These are phyloP conservation scores for Cladosporium sp. DNA, from an alignment of 2,329 filamentous ascomycete genomes.

Conservation along the genomic window DNA sequence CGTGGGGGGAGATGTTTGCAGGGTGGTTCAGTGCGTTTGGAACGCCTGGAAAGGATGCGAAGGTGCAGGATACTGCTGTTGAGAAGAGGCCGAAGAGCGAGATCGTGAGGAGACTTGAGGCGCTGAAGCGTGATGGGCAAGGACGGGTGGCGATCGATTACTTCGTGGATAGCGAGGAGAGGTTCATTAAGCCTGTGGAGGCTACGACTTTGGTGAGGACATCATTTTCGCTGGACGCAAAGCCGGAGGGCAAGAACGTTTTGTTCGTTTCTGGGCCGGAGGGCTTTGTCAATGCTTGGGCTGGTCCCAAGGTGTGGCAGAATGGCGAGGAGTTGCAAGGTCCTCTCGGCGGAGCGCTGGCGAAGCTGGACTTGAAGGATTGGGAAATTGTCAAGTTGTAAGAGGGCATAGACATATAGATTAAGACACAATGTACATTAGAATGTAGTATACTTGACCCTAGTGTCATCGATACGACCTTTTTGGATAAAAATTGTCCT, in stretches of 20 bases:
- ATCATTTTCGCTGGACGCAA: conserved; percentile 13
- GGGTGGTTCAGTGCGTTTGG: conserved; percentile 16
- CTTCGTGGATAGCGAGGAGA: conserved; percentile 78
- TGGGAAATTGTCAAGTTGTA: conserved; percentile 63
- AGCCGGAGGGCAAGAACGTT: conserved; percentile 56
- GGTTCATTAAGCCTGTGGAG: conserved; percentile 55
- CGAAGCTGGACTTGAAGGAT: conserved; percentile 56
- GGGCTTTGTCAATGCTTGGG: conserved; percentile 79
- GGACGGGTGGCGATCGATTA: conserved; percentile 65
- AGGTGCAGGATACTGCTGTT: conserved; percentile 8
- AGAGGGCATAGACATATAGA: conserved; percentile 9
- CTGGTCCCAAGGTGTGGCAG: conserved; percentile 76
- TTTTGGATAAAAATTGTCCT: not conserved
- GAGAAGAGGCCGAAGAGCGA: conserved; percentile 38
- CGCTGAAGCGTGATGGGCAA: conserved; percentile 50
- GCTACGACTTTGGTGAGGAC: conserved; percentile 31
- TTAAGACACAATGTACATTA: not conserved
- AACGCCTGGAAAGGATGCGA: conserved; percentile 4
- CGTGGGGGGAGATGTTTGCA: conserved; percentile 13
- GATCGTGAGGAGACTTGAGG: conserved; percentile 63
- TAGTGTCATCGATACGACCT: not conserved
- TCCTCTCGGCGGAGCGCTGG: conserved; percentile 67
- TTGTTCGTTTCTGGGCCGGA: conserved; percentile 89
- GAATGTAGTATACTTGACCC: not conserved
- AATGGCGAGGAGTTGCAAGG: conserved; percentile 75